Evolutionary conservation across 2,329 filamentous ascomycete species (phyloP), one percentile per base, ranked within the genome.

Genomic region (Shiraia bambusicola): DNA sequence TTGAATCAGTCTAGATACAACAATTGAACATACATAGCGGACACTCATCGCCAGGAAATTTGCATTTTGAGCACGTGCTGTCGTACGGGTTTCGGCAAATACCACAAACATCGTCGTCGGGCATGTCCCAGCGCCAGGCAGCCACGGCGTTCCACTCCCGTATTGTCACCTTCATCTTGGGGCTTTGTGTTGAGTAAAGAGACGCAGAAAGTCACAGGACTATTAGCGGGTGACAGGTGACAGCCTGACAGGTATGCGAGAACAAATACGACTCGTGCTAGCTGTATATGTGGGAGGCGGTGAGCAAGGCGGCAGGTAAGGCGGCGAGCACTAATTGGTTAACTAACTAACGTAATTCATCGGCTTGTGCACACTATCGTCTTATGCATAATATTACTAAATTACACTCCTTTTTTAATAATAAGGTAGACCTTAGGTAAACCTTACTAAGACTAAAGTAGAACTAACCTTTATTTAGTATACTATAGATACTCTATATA

Each of bases 51-150:
- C 93, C 93, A 11, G 93, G 93, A 65, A 90, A 97, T 77, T 94
- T 95, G 83, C 93, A 98, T 40, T 90, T 94, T 33, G 93, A 91
- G 75, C 93, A 98, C 17, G 93, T 97, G 45, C 91, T 92, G 68
- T 98, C 93, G 66, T 97, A 98, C 62, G 95, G 88, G 49, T 95
- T 91, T 66, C 95, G 92, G 72, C 93, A 98, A 73, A 98, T 98
- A 59, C 93, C 93, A 61, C 93, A 98, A 50, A 97, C 91, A 67
- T 98, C 92, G 72, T 96, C 92, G 60, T 95, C 90, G 16, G 92
- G 90, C 62, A 97, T 88, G 67, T 97, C 88, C 93, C 93, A 98
- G 52, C 88, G 84, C 93, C 93, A 98, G 40, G 90, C 92, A 13
- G 93, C 93, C 49, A 98, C 89, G 3, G 90, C 87, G 61, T 93